Conservation (phyloP, 768 basidiomycete species). For the Mrakia frigida region DNA sequence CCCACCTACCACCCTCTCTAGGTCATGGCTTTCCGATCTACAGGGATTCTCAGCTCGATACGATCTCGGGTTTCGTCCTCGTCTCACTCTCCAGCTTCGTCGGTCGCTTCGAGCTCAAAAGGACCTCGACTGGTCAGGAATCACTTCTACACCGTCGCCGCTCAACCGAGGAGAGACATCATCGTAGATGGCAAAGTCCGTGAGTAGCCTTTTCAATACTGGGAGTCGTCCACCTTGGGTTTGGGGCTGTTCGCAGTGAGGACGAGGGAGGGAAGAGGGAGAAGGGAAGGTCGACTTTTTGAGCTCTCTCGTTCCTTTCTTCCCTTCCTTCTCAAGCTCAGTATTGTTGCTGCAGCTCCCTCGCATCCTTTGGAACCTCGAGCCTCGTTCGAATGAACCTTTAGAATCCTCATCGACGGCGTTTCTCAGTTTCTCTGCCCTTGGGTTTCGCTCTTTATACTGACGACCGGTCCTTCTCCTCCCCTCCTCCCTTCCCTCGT, state of each 20-base stretch:
- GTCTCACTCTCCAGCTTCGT: neutral
- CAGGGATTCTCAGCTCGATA: neutral
- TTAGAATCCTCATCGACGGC: too few species aligned
- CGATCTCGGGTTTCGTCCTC: neutral
- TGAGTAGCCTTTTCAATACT: too few species aligned
- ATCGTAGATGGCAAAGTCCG: constrained; percentile 17
- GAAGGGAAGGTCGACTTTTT: neutral
- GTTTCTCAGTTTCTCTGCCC: too few species aligned
- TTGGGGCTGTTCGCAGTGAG: neutral
- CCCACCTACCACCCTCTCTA: neutral
- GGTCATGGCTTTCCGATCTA: constrained; percentile 4
- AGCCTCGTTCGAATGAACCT: too few species aligned
- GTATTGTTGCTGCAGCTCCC: neutral
- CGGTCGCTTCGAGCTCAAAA: constrained; percentile 10
- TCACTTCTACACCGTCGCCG: neutral
- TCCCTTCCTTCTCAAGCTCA: neutral
- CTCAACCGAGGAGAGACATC: constrained; percentile 15
- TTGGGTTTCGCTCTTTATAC: neutral
- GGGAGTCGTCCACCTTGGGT: too few species aligned
- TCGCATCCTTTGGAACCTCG: too few species aligned
- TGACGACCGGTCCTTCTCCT: neutral
- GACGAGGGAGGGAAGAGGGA: neutral
- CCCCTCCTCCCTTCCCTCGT: neutral
- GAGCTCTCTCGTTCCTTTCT: neutral
- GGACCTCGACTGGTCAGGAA: neutral